phyloP scores from a whole-genome alignment of 2,329 filamentous ascomycete species.

The Trichophyton schoenleinii region DNA sequence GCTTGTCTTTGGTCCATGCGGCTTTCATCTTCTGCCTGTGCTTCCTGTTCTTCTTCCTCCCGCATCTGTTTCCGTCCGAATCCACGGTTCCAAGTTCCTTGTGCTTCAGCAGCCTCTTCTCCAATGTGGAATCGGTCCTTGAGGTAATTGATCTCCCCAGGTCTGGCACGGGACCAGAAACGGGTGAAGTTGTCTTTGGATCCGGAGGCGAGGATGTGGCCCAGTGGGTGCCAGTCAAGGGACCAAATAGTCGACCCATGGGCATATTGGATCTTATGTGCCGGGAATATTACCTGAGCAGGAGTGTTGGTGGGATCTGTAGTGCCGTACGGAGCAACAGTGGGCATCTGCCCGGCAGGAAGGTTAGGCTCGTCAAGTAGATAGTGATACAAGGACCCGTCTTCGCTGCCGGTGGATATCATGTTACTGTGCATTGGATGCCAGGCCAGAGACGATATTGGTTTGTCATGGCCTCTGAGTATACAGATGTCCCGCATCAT shows the following conservation, averaged over 20 bases:
- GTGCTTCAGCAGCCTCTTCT: slow-evolving; percentile 80
- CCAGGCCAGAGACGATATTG: slow-evolving; percentile 84
- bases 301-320: slow-evolving; percentile 67
- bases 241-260: slow-evolving; percentile 97
- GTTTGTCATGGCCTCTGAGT: slow-evolving; percentile 88
- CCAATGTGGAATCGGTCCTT: slow-evolving; percentile 94
- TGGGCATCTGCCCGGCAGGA: slow-evolving; percentile 57
- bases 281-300: slow-evolving; percentile 82
- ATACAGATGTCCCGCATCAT: slow-evolving; percentile 98
- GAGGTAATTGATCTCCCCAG: slow-evolving; percentile 71
- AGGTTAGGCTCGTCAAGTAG: slow-evolving; percentile 90
- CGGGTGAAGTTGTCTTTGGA: slow-evolving; percentile 94
- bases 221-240: slow-evolving; percentile 91
- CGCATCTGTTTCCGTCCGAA: slow-evolving; percentile 65
- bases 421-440: slow-evolving; percentile 85
- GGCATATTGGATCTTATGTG: slow-evolving; percentile 73
- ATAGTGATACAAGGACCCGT: slow-evolving; percentile 85
- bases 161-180: slow-evolving; percentile 87
- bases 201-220: slow-evolving; percentile 87
- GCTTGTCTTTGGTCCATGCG: slow-evolving; percentile 83
- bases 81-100: slow-evolving; percentile 84
- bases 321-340: slow-evolving; percentile 72
- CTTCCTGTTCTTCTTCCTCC: slow-evolving; percentile 87
- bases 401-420: slow-evolving; percentile 78
- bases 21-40: slow-evolving; percentile 85